Evolutionary conservation across 2,329 filamentous ascomycete species (phyloP), one percentile per base, ranked within the genome.

Genomic region (Pseudocercospora vitis): DNA sequence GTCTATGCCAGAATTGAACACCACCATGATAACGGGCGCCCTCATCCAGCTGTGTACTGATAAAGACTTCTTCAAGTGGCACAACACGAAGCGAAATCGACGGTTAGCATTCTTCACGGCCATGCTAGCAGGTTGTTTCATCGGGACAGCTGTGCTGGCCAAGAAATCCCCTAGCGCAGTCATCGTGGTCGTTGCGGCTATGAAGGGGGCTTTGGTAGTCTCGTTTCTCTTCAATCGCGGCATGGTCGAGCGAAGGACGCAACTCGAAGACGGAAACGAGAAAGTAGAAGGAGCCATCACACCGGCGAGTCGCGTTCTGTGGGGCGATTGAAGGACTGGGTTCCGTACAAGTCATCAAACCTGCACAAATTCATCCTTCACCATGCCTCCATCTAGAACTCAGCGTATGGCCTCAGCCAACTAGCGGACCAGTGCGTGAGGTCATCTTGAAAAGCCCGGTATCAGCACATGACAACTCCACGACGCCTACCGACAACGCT

Each of bases 1-100:
- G 18, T 50, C 54, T 2, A 61, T 66, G 61, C 62, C 64, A 3
- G 65, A 67, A 48, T 29, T 67, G 18, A 66, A 67, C 49, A 67
- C 65, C 5, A 67, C 65, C 14, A 67, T 66, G 65, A 57, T 67
- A 24, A 67, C 65, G 1, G 65, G 64, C 7, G 63, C 64, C 11
- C 28, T 66, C 12, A 61, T 67, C 14, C 60, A 63, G 49, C 48
- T 66, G 9, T 60, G 61, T 9, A 62, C 56, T 8, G 64, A 67
- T 50, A 42, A 42, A 12, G 52, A 59, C 2, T 44, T 67, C 11
- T 61, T 65, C 40, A 39, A 51, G 3, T 44, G 58, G 24, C 48
- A 56, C 3, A 65, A 65, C 32, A 28, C 50, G 1, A 62, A 58
- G 31, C 55, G 65, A 19, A 60, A 63, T 56, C 59, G 65, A 19